These are phyloP conservation scores for Xanthoparmelia taractica DNA, from an alignment of 495 filamentous ascomycete species.

Conservation along the genomic window DNA sequence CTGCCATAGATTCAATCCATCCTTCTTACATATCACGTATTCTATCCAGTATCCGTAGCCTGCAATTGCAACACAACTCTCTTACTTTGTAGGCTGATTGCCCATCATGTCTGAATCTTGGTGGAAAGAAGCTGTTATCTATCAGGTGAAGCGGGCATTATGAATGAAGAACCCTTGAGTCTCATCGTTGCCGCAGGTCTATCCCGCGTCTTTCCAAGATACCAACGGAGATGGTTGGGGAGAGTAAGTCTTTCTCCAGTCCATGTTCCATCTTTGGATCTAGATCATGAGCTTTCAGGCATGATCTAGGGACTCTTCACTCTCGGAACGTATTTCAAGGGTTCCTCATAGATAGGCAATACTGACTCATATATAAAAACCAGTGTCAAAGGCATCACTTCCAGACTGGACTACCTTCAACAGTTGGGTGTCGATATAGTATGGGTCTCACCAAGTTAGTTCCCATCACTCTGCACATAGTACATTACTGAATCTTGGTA, in stretches of 20 bases:
- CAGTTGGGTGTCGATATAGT: conserved; percentile 52
- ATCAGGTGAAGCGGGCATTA: conserved; percentile 21
- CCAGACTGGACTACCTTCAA: conserved; percentile 53
- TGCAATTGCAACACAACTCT: too few species aligned
- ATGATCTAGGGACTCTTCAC: neutral
- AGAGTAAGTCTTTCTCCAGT: conserved; percentile 28
- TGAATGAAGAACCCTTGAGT: neutral
- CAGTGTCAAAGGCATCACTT: conserved; percentile 50
- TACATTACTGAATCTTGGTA: neutral
- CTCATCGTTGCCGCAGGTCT: conserved; percentile 38
- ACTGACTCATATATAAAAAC: neutral
- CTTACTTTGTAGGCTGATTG: neutral
- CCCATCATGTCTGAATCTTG: conserved; percentile 22
- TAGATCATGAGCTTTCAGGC: neutral
- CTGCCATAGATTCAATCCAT: too few species aligned
- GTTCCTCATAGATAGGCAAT: neutral
- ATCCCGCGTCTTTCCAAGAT: conserved; percentile 55
- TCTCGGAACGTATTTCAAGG: neutral
- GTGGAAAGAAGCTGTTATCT: conserved; percentile 32
- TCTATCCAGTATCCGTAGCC: too few species aligned
- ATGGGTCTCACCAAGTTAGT: conserved; percentile 51
- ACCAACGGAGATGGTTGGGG: conserved; percentile 56
- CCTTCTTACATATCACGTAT: too few species aligned
- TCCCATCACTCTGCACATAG: neutral
- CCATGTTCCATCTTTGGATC: neutral